These are phyloP conservation scores for Pelargonium citronellum DNA, from an alignment of 441 rosid species.

Conservation along the genomic window DNA sequence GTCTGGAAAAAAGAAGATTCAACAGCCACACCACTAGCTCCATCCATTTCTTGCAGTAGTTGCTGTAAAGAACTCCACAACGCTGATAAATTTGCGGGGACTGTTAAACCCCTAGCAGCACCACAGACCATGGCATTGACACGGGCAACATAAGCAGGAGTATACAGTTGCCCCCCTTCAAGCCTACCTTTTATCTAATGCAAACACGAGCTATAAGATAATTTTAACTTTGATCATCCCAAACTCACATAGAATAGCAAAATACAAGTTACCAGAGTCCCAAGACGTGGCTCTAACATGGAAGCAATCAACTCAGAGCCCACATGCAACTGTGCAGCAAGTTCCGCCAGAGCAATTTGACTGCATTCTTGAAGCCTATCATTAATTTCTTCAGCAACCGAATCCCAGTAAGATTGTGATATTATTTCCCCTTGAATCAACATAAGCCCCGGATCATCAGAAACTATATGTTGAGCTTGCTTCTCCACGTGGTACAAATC, in stretches of 20 bases:
- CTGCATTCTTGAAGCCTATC: slow-evolving; percentile 94
- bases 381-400: slow-evolving; percentile 75
- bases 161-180: slow-evolving; percentile 93
- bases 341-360: slow-evolving; percentile 75
- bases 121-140: slow-evolving; percentile 93
- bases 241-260: background rate
- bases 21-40: slow-evolving; percentile 71
- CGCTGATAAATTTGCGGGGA: slow-evolving; percentile 68
- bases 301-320: slow-evolving; percentile 77
- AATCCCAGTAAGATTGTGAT: slow-evolving; percentile 81
- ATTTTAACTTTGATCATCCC: slow-evolving; percentile 8
- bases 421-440: slow-evolving; percentile 78
- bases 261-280: slow-evolving; percentile 43
- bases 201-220: slow-evolving; percentile 16
- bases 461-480: slow-evolving; percentile 64
- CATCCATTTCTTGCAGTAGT: slow-evolving; percentile 83
- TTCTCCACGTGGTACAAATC: slow-evolving; percentile 91
- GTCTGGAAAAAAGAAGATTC: slow-evolving; percentile 87
- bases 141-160: slow-evolving; percentile 91
- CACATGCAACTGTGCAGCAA: slow-evolving; percentile 80
- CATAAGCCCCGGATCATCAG: slow-evolving; percentile 45
- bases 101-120: slow-evolving; percentile 80
- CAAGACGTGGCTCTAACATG: slow-evolving; percentile 83
- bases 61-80: slow-evolving; percentile 78
- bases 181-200: slow-evolving; percentile 88